These are phyloP conservation scores for Naegleria gruberi DNA, from an alignment of 208 protist species.

Conservation along the genomic window DNA sequence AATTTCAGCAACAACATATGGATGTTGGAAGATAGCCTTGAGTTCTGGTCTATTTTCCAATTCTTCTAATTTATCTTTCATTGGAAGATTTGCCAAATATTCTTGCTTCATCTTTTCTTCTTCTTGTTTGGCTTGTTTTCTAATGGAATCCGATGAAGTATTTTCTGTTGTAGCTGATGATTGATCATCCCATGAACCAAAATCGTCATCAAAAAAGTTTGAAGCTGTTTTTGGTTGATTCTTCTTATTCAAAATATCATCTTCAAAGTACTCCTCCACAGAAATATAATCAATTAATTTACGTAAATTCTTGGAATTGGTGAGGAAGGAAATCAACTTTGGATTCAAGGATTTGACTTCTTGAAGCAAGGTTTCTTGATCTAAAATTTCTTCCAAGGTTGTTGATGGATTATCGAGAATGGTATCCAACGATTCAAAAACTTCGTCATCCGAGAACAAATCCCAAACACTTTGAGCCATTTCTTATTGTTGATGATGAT, in stretches of 20 bases:
- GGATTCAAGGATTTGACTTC: background rate
- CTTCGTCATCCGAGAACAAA: background rate
- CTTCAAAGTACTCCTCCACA: background rate
- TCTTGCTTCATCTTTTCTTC: background rate
- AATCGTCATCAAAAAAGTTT: background rate
- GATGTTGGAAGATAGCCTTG: background rate
- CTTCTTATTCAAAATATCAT: background rate
- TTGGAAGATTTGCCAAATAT: background rate
- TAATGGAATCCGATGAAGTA: background rate
- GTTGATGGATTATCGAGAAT: constrained; percentile 6
- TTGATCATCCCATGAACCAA: background rate
- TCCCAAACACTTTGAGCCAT: background rate
- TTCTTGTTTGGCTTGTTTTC: background rate
- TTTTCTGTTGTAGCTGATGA: background rate
- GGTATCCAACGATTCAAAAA: background rate
- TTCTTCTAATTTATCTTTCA: background rate
- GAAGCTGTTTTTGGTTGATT: background rate
- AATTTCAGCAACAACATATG: background rate
- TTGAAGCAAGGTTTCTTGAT: background rate
- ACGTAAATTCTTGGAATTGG: background rate
- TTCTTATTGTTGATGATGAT: background rate
- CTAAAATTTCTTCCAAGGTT: background rate
- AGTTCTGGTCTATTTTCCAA: background rate
- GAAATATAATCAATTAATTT: constrained; percentile 10
- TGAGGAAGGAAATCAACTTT: background rate